phyloP scores from a whole-genome alignment of 1,284 basidiomycete genomes.

The Golubevia sp. region DNA sequence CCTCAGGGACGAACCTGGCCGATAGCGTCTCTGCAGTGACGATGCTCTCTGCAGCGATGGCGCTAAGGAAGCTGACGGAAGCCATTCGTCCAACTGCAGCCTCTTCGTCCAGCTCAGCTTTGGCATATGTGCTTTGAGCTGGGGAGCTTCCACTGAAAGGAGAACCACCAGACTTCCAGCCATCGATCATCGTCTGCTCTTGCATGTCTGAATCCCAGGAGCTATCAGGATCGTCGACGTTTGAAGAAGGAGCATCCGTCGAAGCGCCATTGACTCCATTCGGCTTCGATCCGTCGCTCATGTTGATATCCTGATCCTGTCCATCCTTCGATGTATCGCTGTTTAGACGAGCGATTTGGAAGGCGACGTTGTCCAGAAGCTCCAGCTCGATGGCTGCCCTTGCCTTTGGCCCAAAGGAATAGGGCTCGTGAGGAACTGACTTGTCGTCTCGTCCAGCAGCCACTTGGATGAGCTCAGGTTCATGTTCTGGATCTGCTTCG shows the following conservation, averaged over 20 bases:
- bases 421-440: slow-evolving; percentile 40
- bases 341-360: slow-evolving; percentile 31
- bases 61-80: slow-evolving; percentile 90
- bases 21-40: slow-evolving; percentile 69
- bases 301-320: background rate
- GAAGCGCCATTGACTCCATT: background rate
- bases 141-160: slow-evolving; percentile 26
- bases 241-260: background rate
- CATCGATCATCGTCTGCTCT: slow-evolving; percentile 5
- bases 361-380: slow-evolving; percentile 52
- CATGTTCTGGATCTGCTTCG: slow-evolving; percentile 6
- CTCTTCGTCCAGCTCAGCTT: slow-evolving; percentile 65
- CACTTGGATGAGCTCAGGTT: slow-evolving; percentile 27
- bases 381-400: slow-evolving; percentile 38
- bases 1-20: slow-evolving; percentile 76
- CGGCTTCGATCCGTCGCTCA: background rate
- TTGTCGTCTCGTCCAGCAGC: slow-evolving; percentile 53
- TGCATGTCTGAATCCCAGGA: slow-evolving; percentile 12
- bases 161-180: slow-evolving; percentile 20
- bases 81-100: slow-evolving; percentile 84
- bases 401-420: slow-evolving; percentile 37
- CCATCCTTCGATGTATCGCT: slow-evolving; percentile 1
- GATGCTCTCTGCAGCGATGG: slow-evolving; percentile 68
- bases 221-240: slow-evolving; percentile 1
- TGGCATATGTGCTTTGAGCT: slow-evolving; percentile 19